Evolutionary conservation across 1,139 yeast genomes (phyloP).

Genomic region (Blastobotrys raffinosifermentans): DNA sequence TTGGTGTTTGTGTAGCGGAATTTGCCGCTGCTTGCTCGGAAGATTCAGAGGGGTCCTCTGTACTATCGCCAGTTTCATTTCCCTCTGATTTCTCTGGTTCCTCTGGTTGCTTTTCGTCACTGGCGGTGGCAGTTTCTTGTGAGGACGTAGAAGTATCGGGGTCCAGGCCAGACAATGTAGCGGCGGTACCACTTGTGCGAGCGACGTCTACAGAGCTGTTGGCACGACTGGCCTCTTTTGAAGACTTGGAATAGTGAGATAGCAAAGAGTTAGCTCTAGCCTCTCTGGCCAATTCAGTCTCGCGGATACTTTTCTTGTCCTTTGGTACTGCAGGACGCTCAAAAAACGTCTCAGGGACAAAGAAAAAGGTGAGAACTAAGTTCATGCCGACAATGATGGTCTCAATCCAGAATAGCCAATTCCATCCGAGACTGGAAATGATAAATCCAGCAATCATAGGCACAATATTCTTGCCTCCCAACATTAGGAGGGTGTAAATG

Average conservation of each 20-base stretch:
- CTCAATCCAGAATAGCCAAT: constrained; percentile 59
- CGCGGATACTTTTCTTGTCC: constrained; percentile 44
- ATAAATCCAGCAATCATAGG: constrained; percentile 54
- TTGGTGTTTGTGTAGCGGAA: too few species aligned
- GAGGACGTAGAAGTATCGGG: not conserved
- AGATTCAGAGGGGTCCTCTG: not conserved
- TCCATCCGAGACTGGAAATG: constrained; percentile 45
- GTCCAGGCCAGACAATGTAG: not conserved
- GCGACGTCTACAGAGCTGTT: not conserved
- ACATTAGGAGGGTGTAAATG: constrained; percentile 51
- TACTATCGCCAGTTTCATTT: not conserved
- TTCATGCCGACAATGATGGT: constrained; percentile 48
- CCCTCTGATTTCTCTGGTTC: not conserved
- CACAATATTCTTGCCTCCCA: constrained; percentile 58
- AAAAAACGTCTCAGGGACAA: constrained; percentile 65
- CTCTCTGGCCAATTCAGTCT: constrained; percentile 45
- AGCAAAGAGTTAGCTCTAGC: constrained; percentile 26
- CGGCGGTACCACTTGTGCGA: not conserved
- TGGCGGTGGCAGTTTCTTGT: not conserved
- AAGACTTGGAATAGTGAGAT: constrained; percentile 8
- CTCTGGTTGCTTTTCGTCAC: not conserved
- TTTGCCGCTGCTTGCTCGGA: not conserved
- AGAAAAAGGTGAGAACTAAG: constrained; percentile 43
- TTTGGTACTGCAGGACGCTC: constrained; percentile 50
- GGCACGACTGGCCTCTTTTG: not conserved